Percentiles rank a stretch among this genome's conserved stretches.
Evolutionary conservation across 441 rosid genomes (phyloP).

Genomic region (Populus hybrid): DNA sequence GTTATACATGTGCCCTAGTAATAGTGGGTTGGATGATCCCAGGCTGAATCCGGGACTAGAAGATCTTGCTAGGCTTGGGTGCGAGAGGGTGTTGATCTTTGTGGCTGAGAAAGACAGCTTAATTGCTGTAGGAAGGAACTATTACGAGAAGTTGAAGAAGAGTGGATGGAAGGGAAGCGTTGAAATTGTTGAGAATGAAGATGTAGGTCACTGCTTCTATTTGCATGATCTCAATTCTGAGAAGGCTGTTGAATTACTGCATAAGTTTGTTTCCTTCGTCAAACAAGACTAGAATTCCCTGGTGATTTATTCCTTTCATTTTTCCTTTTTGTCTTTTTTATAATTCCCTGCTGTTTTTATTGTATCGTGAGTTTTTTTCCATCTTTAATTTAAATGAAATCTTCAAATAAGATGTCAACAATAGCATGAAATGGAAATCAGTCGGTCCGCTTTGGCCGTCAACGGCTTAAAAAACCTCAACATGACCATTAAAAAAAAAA

Average conservation of each 20-base stretch:
- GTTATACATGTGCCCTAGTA: constrained; percentile 35
- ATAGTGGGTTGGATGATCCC: constrained; percentile 35
- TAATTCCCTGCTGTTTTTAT: not conserved
- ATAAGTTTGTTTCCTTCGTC: constrained; percentile 35
- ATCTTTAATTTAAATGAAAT: no score
- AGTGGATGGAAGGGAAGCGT: constrained; percentile 37
- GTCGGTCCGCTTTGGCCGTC: not conserved
- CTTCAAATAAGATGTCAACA: not conserved
- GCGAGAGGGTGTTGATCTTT: constrained; percentile 26
- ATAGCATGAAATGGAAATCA: not conserved
- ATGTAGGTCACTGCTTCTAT: constrained; percentile 29
- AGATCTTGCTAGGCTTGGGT: constrained; percentile 35
- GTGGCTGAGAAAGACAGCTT: constrained; percentile 24
- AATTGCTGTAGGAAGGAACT: constrained; percentile 22
- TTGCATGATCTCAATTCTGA: constrained; percentile 4
- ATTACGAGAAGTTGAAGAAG: constrained; percentile 34
- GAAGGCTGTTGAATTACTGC: constrained; percentile 28
- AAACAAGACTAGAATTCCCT: constrained; percentile 16
- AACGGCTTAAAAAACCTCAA: not conserved
- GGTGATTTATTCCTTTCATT: not conserved
- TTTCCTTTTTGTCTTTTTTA: no score
- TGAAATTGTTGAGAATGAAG: constrained; percentile 28
- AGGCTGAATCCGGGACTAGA: constrained; percentile 29
- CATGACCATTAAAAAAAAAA: not conserved
- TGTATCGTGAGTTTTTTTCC: no score